Evolutionary conservation across 345 rosid genomes (phyloP).

Genomic region (Durio zibethinus): DNA sequence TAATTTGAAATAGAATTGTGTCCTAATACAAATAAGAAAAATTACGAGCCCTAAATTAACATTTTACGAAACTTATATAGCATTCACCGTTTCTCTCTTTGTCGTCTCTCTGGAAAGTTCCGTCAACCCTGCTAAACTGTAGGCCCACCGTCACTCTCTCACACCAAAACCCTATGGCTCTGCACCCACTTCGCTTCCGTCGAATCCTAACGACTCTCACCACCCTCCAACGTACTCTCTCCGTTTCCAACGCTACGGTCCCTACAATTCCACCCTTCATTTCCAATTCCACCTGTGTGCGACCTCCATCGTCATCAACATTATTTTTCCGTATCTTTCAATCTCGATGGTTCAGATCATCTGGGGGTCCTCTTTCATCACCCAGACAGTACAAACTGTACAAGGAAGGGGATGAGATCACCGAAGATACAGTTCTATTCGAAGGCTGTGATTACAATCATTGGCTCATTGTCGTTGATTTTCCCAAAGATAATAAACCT

Average conservation of each 20-base stretch:
- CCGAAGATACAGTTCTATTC: conserved; percentile 64
- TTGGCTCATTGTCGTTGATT: conserved; percentile 89
- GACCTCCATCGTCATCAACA: conserved; percentile 5
- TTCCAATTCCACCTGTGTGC: conserved; percentile 3
- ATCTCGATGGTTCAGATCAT: conserved; percentile 31
- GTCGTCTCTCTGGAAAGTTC: not conserved
- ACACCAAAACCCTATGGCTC: conserved; percentile 36
- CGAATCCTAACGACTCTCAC: conserved; percentile 41
- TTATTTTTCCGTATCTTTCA: conserved; percentile 16
- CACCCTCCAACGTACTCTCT: conserved; percentile 29
- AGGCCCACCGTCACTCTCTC: not conserved
- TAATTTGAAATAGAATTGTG: no score
- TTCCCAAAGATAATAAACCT: conserved; percentile 51
- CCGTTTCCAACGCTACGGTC: not conserved
- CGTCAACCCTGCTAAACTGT: not conserved
- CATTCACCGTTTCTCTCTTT: not conserved
- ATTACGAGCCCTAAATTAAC: not conserved
- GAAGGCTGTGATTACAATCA: conserved; percentile 90
- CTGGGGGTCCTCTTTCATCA: conserved; percentile 27
- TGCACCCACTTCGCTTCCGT: conserved; percentile 46
- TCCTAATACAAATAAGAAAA: not conserved
- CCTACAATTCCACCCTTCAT: not conserved
- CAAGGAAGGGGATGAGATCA: conserved; percentile 70
- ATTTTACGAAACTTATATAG: not conserved
- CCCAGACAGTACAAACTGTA: conserved; percentile 36